phyloP scores from a whole-genome alignment of 83 land plant species.

The Diphasiastrum complanatum region DNA sequence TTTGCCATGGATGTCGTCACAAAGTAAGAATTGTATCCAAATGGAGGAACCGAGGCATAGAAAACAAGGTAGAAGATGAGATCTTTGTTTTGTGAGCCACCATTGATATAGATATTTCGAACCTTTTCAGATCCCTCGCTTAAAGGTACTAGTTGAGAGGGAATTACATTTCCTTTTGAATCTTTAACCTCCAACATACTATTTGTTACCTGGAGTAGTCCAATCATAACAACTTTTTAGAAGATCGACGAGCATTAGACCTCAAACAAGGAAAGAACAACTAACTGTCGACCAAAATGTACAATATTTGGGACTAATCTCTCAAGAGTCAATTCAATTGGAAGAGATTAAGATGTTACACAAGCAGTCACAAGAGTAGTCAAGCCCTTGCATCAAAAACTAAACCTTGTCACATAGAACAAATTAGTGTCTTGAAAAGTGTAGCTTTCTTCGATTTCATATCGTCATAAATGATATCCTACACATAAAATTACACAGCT shows the following conservation, averaged over 20 bases:
- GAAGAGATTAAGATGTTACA: not conserved
- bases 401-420: not conserved
- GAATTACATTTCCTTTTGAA: slow-evolving; percentile 55
- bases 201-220: slow-evolving; percentile 45
- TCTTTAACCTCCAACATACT: slow-evolving; percentile 50
- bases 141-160: slow-evolving; percentile 68
- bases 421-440: not conserved
- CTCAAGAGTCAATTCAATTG: not conserved
- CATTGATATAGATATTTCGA: slow-evolving; percentile 45
- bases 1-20: slow-evolving; percentile 23
- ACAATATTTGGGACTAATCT: too few species aligned
- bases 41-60: slow-evolving; percentile 67
- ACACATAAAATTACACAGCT: slow-evolving; percentile 20
- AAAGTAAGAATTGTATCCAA: slow-evolving; percentile 70
- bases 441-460: not conserved
- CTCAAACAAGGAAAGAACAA: not conserved
- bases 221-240: too few species aligned
- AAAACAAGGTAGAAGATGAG: slow-evolving; percentile 64
- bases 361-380: not conserved
- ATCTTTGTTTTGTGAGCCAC: slow-evolving; percentile 21
- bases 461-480: not conserved
- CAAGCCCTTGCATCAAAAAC: not conserved
- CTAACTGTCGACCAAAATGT: too few species aligned
- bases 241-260: too few species aligned
- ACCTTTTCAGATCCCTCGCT: slow-evolving; percentile 20